These are phyloP conservation scores for Colletotrichum liaoningense DNA, from an alignment of 2,329 filamentous ascomycete genomes.

Conservation along the genomic window DNA sequence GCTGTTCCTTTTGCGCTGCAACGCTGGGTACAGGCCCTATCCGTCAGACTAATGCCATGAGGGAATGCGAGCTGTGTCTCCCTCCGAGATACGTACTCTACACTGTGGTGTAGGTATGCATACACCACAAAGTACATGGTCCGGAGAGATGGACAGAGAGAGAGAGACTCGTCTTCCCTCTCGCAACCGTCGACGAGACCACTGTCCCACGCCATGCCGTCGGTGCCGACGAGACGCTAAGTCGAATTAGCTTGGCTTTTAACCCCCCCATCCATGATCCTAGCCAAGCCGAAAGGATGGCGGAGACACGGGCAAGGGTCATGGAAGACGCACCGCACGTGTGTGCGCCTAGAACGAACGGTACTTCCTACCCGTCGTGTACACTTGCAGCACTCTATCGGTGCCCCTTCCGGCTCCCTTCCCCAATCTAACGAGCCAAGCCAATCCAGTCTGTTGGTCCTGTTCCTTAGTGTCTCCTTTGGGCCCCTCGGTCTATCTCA, in stretches of 20 bases:
- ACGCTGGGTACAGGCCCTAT: slow-evolving; percentile 30
- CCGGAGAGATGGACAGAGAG: too few species aligned
- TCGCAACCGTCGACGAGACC: slow-evolving; percentile 22
- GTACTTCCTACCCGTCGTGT: slow-evolving; percentile 36
- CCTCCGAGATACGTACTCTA: slow-evolving; percentile 19
- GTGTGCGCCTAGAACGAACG: slow-evolving; percentile 38
- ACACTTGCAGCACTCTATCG: slow-evolving; percentile 37
- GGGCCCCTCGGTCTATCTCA: slow-evolving; percentile 37
- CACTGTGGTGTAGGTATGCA: neutral
- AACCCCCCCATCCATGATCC: slow-evolving; percentile 4
- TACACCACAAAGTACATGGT: neutral
- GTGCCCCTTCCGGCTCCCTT: slow-evolving; percentile 38
- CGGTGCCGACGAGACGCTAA: slow-evolving; percentile 32
- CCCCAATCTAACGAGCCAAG: slow-evolving; percentile 38
- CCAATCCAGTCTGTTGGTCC: slow-evolving; percentile 38
- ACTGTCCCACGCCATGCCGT: slow-evolving; percentile 34
- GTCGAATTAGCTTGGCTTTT: slow-evolving; percentile 24
- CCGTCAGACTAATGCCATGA: slow-evolving; percentile 30
- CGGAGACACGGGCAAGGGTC: slow-evolving; percentile 31
- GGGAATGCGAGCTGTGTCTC: slow-evolving; percentile 30
- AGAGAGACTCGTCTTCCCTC: slow-evolving; percentile 6
- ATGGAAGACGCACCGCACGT: slow-evolving; percentile 33
- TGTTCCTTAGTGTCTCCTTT: slow-evolving; percentile 35
- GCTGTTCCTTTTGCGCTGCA: slow-evolving; percentile 34
- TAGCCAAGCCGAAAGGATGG: slow-evolving; percentile 28